Evolutionary conservation across 208 protist genomes (phyloP).

Genomic region (Trypanosoma lewisi): DNA sequence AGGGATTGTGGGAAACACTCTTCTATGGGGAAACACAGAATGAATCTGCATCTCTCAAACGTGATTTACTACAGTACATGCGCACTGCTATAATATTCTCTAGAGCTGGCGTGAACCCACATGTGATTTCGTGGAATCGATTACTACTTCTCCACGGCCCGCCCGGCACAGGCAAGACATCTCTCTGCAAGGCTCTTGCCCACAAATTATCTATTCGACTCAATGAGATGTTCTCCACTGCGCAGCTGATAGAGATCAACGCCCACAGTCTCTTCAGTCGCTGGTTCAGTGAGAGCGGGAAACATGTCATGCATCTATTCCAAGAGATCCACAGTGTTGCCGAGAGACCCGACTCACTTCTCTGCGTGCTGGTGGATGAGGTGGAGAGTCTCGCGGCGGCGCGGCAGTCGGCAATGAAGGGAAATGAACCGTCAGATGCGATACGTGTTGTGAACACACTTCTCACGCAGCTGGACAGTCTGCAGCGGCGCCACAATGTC

Average conservation of each 20-base stretch:
- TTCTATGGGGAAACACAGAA: slow-evolving; percentile 65
- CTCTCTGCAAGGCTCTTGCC: slow-evolving; percentile 82
- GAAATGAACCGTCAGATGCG: slow-evolving; percentile 94
- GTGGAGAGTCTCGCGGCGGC: slow-evolving; percentile 95
- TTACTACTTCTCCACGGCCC: slow-evolving; percentile 90
- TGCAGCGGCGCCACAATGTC: slow-evolving; percentile 89
- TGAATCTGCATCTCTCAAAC: slow-evolving; percentile 74
- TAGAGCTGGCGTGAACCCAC: slow-evolving; percentile 63
- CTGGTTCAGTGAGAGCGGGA: slow-evolving; percentile 97
- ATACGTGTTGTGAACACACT: slow-evolving; percentile 96
- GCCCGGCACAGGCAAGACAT: slow-evolving; percentile 95
- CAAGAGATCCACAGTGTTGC: slow-evolving; percentile 76
- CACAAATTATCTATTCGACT: slow-evolving; percentile 83
- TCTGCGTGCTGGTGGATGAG: slow-evolving; percentile 94
- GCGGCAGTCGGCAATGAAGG: slow-evolving; percentile 78
- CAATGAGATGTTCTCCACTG: slow-evolving; percentile 32
- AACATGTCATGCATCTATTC: slow-evolving; percentile 96
- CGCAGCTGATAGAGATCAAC: slow-evolving; percentile 93
- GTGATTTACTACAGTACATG: slow-evolving; percentile 89
- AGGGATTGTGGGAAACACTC: slow-evolving; percentile 88
- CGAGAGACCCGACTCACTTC: slow-evolving; percentile 38
- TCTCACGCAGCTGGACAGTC: slow-evolving; percentile 95
- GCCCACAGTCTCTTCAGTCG: slow-evolving; percentile 95
- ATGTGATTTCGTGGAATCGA: slow-evolving; percentile 80
- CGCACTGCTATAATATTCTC: slow-evolving; percentile 88